Evolutionary conservation across 345 rosid species (phyloP).

Genomic region (Citrus reticulata): DNA sequence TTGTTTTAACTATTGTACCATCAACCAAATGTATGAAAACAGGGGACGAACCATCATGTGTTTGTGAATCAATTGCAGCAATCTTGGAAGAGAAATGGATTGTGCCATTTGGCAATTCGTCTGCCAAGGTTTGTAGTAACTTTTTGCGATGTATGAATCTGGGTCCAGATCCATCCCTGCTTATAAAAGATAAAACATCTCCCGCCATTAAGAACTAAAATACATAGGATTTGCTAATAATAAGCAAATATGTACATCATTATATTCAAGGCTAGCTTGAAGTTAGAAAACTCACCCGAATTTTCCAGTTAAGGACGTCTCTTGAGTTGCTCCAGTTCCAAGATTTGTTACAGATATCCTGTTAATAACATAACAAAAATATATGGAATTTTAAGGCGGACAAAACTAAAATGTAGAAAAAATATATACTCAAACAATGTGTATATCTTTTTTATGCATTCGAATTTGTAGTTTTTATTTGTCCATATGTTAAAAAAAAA

Average conservation of each 20-base stretch:
- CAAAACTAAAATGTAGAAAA: too few species aligned
- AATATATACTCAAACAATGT: too few species aligned
- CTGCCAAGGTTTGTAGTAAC: slow-evolving; percentile 28
- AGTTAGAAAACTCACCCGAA: background rate
- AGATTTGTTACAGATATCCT: slow-evolving; percentile 23
- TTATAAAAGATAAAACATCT: too few species aligned
- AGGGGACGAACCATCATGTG: slow-evolving; percentile 3
- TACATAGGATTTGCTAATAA: background rate
- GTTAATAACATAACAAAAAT: background rate
- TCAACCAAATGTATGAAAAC: slow-evolving; percentile 22
- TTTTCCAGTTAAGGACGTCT: background rate
- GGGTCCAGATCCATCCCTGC: background rate
- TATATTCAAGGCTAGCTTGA: too few species aligned
- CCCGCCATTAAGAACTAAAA: background rate
- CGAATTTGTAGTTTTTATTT: too few species aligned
- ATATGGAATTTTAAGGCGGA: too few species aligned
- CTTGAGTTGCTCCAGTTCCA: slow-evolving; percentile 20
- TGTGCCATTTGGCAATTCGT: slow-evolving; percentile 25
- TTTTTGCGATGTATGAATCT: slow-evolving; percentile 25
- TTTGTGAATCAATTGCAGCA: slow-evolving; percentile 15
- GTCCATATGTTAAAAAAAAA: too few species aligned
- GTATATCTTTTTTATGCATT: too few species aligned
- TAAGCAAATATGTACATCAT: too few species aligned
- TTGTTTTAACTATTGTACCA: slow-evolving; percentile 30
- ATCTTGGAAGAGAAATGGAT: slow-evolving; percentile 36